A percentile compares a stretch with the other conserved stretches of the same genome.
Evolutionary conservation across 176 grass and related monocot genomes (phyloP).

Genomic region (Hsuehochloa calcarea): DNA sequence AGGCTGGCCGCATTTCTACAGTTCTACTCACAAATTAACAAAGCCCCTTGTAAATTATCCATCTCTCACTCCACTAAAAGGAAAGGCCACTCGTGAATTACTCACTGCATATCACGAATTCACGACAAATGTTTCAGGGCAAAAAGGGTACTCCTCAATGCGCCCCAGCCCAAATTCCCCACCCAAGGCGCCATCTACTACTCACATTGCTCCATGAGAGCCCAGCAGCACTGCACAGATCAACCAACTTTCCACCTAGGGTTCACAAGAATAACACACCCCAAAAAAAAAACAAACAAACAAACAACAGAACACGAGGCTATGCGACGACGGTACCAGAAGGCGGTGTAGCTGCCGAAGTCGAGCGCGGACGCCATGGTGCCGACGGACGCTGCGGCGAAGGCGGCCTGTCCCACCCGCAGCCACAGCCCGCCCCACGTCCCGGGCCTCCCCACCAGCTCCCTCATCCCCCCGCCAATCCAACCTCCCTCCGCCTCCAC

Average conservation of each 20-base stretch:
- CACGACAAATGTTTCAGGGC: not conserved
- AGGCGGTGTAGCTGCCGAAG: constrained; percentile 52
- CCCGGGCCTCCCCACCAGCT: constrained; percentile 72
- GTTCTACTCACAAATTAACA: not conserved
- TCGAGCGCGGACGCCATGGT: constrained; percentile 57
- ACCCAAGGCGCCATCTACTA: not conserved
- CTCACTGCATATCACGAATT: not conserved
- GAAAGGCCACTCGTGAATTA: not conserved
- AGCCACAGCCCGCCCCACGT: constrained; percentile 80
- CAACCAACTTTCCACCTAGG: not conserved
- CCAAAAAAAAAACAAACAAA: not conserved
- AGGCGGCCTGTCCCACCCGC: constrained; percentile 64
- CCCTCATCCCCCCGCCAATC: constrained; percentile 44
- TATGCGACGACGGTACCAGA: constrained; percentile 47
- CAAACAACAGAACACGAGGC: not conserved
- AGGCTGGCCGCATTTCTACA: not conserved
- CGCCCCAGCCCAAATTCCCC: not conserved
- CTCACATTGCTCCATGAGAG: constrained; percentile 23
- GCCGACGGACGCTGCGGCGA: constrained; percentile 75
- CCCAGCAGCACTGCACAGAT: not conserved
- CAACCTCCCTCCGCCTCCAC: not conserved
- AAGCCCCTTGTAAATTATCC: not conserved
- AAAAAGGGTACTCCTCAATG: not conserved
- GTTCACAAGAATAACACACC: not conserved
- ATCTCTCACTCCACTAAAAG: not conserved